Conservation (phyloP, 805 yeast genomes). For the Starmerella apis region DNA sequence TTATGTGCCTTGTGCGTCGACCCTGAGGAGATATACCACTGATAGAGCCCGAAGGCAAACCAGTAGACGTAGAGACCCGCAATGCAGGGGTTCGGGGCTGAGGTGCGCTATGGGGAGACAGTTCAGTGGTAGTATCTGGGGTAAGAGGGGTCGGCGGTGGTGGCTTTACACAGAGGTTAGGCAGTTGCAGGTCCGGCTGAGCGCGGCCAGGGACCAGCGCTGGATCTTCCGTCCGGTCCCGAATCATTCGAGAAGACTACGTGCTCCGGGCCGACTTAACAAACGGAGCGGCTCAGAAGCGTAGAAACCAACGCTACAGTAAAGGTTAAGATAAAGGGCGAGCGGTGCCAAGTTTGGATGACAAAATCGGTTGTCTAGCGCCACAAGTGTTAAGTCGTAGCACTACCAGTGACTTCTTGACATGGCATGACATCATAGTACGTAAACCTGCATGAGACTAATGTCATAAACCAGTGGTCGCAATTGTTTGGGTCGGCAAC, state of each 20-base stretch:
- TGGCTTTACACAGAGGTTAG: neutral
- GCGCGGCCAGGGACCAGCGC: conserved; percentile 2
- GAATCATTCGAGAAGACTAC: conserved; percentile 1
- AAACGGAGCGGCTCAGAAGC: neutral
- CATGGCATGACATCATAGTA: neutral
- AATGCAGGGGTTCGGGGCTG: neutral
- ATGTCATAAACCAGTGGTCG: neutral
- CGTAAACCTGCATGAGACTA: neutral
- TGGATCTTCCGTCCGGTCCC: conserved; percentile 4
- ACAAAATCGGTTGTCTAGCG: neutral
- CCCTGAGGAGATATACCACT: neutral
- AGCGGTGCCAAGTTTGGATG: neutral
- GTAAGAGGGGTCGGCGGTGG: conserved; percentile 1
- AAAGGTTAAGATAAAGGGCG: neutral
- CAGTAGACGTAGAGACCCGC: neutral
- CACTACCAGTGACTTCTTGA: neutral
- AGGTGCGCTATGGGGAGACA: neutral
- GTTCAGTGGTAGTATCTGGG: neutral
- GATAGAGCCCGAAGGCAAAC: neutral
- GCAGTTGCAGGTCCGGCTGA: neutral
- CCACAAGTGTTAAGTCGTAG: neutral
- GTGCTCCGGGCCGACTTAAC: neutral
- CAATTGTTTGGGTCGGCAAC: neutral
- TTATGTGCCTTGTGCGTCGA: neutral
- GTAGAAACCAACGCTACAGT: neutral